Evolutionary conservation across 148 eudicot genomes (phyloP).

Genomic region (Tetragonia tetragonoides): DNA sequence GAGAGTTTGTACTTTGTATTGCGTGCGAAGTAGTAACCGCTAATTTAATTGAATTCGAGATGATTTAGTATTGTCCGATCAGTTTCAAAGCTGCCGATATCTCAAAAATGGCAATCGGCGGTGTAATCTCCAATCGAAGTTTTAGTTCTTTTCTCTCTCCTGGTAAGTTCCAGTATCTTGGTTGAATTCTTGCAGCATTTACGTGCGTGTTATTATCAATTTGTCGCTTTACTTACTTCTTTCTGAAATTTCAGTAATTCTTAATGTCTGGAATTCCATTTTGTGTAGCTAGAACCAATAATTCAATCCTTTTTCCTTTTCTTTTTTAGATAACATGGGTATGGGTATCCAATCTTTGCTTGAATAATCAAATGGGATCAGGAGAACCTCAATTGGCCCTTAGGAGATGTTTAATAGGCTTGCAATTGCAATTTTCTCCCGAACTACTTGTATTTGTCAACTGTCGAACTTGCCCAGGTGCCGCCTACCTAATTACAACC

Average conservation of each 20-base stretch:
- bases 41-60: background rate
- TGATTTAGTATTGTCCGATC: slow-evolving; percentile 3
- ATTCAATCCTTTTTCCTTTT: no score
- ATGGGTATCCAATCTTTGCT: no score
- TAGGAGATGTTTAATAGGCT: no score
- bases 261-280: no score
- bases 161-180: slow-evolving; percentile 36
- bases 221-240: background rate
- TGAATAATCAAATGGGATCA: no score
- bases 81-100: slow-evolving; percentile 8
- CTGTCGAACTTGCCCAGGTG: background rate
- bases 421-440: no score
- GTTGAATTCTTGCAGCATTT: background rate
- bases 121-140: slow-evolving; percentile 58
- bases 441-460: background rate
- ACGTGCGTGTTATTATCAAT: background rate
- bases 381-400: no score
- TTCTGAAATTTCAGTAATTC: no score
- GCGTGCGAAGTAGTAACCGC: no score
- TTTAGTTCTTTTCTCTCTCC: slow-evolving; percentile 59
- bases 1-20: slow-evolving; percentile 7
- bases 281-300: no score
- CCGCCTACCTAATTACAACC: background rate
- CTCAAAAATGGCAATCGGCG: slow-evolving; percentile 69
- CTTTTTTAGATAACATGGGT: no score